Base-by-base conservation (phyloP, 495 filamentous ascomycete genomes). In the Podospora conica region DNA sequence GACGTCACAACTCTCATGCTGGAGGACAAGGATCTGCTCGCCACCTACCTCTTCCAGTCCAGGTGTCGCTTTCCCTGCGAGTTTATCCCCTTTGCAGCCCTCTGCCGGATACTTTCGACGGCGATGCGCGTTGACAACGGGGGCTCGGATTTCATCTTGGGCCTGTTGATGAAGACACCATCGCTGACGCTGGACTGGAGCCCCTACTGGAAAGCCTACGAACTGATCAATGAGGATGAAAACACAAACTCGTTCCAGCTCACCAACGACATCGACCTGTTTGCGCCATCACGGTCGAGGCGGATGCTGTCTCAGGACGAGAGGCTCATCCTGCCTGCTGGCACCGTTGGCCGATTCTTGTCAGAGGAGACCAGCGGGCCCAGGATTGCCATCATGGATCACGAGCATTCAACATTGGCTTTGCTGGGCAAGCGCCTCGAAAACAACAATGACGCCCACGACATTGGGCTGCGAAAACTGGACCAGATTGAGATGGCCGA, bases 11-110 rank as follows among this genome's bases (percentile, higher is more conserved):
- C 70, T 3, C 67, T 78, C 11, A 88, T 89, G 66, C 73, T 86
- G 24, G 78, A 81, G 15, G 85, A 91, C 64, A 71, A 80, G 9
- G 60, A 78, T 3, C 73, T 92, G 11, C 81, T 87, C 70, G 76
- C 79, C 21, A 75, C 73, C 24, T 82, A 91, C 61, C 83, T 92
- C 40, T 75, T 78, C 22, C 78, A 84, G 65, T 86, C 95, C 2
- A 83, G 86, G 22, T 83, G 83, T 61, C 87, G 94, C 55, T 98
- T 92, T 75, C 95, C 95, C 1, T 92, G 90, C 75, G 95, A 98
- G 76, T 86, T 88, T 23, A 72, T 86, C n/a, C 92, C 95, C 4
- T 91, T 97, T 67, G 68, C 96, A 61, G 74, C 76, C 9, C 64
- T 82, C 18, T 82, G 76, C 66, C 76, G 78, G 40, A 71, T 69